Conservation (phyloP, 2,329 filamentous ascomycete species). For the Didymella pinodella region DNA sequence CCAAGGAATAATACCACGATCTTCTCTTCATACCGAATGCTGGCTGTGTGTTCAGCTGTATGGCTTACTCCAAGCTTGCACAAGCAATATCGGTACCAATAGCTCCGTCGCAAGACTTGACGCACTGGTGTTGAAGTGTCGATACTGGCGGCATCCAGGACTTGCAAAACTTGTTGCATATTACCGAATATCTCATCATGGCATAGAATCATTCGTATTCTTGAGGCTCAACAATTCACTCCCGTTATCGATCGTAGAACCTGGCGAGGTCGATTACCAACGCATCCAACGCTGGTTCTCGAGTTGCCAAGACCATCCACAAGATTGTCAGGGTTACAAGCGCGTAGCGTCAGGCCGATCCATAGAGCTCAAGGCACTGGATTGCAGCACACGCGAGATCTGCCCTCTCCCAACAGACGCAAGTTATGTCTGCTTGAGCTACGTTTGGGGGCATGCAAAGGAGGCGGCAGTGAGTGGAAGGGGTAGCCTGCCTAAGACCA, state of each 20-base stretch:
- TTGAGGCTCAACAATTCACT: neutral
- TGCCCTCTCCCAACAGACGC: neutral
- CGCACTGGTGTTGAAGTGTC: constrained; percentile 1
- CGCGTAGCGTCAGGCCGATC: neutral
- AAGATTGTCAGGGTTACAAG: neutral
- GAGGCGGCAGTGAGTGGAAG: neutral
- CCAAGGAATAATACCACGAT: neutral
- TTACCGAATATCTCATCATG: constrained; percentile 2
- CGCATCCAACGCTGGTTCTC: constrained; percentile 1
- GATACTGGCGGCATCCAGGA: constrained; percentile 6
- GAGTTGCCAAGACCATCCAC: neutral
- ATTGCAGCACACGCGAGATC: constrained; percentile 1
- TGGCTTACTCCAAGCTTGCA: neutral
- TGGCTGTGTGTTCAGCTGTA: neutral
- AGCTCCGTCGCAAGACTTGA: neutral
- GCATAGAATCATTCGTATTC: constrained; percentile 2
- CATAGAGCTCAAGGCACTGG: neutral
- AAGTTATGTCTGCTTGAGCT: constrained; percentile 4
- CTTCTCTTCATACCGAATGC: neutral
- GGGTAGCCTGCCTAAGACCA: neutral
- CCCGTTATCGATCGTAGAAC: constrained; percentile 2
- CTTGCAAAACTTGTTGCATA: constrained; percentile 1
- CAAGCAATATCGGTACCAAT: neutral
- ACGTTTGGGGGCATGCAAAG: neutral
- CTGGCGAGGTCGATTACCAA: neutral